Base-by-base conservation (phyloP, 164 flowering plant species). In the Macadamia integrifolia region DNA sequence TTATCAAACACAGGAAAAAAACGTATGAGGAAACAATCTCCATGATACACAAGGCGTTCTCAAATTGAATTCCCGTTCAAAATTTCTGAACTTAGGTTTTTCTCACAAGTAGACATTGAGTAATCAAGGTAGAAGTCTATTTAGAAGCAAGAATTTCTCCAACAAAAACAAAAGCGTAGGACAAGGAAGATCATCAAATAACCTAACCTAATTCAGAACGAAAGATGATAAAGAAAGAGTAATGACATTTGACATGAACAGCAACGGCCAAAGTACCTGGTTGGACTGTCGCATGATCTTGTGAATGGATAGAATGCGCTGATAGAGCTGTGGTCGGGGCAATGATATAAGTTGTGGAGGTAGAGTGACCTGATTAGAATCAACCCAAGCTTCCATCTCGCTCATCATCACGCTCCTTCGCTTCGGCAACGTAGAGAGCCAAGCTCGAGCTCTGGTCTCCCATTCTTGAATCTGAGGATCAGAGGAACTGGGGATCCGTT, bases 321-420 rank as follows among this genome's bases (percentile, higher is more conserved):
- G 72, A 42, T 76, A 77, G 71, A 86, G 78, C 18, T 86, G 78
- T 0, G 81, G 60, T n/a, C 79, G 81, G 15, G 83, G 78, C 79
- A 82, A 69, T 18, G 78, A 71, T 56, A 70, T 73, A 58, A 86
- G 70, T 8, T 78, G 77, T 15, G 79, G 71, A 3, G 90, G 89
- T 9, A 86, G 35, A 55, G 73, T 72, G 8, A 62, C 62, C 61
- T n/a, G 70, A 62, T 79, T 81, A 32, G 85, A 74, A 62, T 64
- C 76, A 68, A 86, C 66, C 90, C 93, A 88, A n/a, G 75, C 80
- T 67, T 88, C 89, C 52, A 88, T 79, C 71, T 88, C 85, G 67
- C 28, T 50, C 69, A 62, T 59, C 57, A 66, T 72, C 53, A 81
- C 80, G 66, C 77, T 73, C 57, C 72, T 72, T 6, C 82, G 84